Evolutionary conservation across 192 early-diverging fungal genomes (phyloP).

Genomic region (Lobosporangium transversale): DNA sequence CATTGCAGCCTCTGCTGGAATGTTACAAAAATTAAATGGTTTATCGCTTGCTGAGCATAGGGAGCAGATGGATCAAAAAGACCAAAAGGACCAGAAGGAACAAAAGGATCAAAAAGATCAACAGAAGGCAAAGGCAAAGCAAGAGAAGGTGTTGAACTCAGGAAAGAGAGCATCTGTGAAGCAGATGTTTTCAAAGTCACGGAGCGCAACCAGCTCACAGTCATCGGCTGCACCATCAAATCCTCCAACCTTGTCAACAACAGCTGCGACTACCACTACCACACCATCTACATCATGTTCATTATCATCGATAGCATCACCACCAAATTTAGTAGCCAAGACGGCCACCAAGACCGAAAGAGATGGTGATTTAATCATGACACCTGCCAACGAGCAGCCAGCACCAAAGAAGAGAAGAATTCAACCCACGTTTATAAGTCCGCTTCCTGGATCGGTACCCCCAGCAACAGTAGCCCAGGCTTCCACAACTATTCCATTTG

Average conservation of each 20-base stretch:
- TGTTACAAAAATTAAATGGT: constrained; percentile 44
- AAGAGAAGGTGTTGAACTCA: constrained; percentile 9
- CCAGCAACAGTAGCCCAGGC: background rate
- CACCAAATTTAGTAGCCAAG: too few species aligned
- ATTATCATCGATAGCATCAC: too few species aligned
- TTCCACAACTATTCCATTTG: background rate
- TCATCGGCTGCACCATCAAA: background rate
- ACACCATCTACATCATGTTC: background rate
- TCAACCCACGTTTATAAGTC: constrained; percentile 30
- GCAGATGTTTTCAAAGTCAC: constrained; percentile 15
- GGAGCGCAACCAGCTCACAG: background rate
- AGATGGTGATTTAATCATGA: constrained; percentile 43
- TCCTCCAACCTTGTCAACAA: constrained; percentile 2
- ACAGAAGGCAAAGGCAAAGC: constrained; percentile 22
- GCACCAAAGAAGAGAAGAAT: constrained; percentile 39
- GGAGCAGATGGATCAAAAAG: constrained; percentile 19
- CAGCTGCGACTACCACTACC: background rate
- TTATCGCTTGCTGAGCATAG: constrained; percentile 29
- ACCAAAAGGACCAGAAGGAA: constrained; percentile 20
- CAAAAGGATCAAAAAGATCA: constrained; percentile 18
- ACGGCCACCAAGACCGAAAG: constrained; percentile 26
- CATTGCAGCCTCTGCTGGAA: constrained; percentile 37
- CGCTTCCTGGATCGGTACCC: constrained; percentile 11
- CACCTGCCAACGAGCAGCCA: constrained; percentile 12
- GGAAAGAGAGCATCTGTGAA: constrained; percentile 12